Percentiles rank a stretch among this genome's conserved stretches.
Conservation (phyloP, 2,329 filamentous ascomycete genomes). For the Curvularia sp. region DNA sequence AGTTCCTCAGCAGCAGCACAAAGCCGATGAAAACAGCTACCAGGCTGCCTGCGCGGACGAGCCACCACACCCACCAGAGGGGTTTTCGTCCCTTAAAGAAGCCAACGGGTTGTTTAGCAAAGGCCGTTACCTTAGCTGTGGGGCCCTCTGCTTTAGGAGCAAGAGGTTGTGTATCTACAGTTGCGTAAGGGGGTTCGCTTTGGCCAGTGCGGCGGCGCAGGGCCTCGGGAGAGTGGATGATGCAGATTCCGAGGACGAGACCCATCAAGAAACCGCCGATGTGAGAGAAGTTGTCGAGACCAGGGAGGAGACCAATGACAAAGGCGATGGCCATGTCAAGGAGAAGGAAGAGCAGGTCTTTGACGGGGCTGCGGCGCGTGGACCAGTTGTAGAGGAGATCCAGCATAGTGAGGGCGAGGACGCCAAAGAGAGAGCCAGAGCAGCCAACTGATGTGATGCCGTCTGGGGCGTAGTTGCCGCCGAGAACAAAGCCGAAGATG, state of each 20-base stretch:
- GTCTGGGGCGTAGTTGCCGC: constrained; percentile 87
- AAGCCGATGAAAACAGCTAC: constrained; percentile 85
- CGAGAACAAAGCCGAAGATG: constrained; percentile 95
- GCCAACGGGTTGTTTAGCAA: constrained; percentile 61
- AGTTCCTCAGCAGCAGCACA: constrained; percentile 86
- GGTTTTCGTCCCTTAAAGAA: constrained; percentile 95
- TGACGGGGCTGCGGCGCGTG: constrained; percentile 75
- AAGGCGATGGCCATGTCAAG: constrained; percentile 89
- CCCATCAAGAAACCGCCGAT: constrained; percentile 97
- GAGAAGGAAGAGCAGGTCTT: constrained; percentile 86
- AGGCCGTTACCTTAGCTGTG: constrained; percentile 46
- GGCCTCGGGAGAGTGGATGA: constrained; percentile 85
- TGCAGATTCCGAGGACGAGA: constrained; percentile 80
- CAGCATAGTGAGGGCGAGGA: constrained; percentile 85
- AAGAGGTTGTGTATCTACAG: constrained; percentile 56
- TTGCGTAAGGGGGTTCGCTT: constrained; percentile 72
- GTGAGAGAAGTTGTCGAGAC: constrained; percentile 95
- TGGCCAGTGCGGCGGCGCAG: constrained; percentile 76
- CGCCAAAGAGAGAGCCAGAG: constrained; percentile 88
- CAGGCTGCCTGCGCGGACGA: constrained; percentile 78
- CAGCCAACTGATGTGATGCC: constrained; percentile 83
- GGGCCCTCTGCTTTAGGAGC: constrained; percentile 24
- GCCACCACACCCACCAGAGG: constrained; percentile 98
- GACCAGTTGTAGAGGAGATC: constrained; percentile 94
- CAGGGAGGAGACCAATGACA: constrained; percentile 87